Conservation (phyloP, 257 asterid species). For the Linaria vulgaris region DNA sequence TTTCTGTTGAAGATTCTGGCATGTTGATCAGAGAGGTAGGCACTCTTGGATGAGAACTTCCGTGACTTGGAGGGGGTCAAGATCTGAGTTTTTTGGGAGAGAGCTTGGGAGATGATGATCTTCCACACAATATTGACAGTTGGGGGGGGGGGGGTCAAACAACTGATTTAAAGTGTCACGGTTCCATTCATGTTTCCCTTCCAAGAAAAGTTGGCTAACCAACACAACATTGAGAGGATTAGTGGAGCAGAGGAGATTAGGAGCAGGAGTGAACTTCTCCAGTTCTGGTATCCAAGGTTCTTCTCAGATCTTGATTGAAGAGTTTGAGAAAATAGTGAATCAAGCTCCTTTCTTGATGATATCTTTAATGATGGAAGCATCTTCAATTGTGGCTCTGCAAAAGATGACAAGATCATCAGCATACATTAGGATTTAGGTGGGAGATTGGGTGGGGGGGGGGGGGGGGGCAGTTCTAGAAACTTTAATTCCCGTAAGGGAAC, state of each 20-base stretch:
- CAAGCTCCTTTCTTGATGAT: background rate
- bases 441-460: too few relatives aligned
- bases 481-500: background rate
- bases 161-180: too few relatives aligned
- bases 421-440: too few relatives aligned
- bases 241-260: accelerated
- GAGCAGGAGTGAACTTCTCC: background rate
- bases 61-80: background rate
- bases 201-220: background rate
- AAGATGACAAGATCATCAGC: background rate
- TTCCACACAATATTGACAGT: background rate
- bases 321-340: background rate
- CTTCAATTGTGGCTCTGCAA: background rate
- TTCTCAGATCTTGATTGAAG: background rate
- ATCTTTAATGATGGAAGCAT: background rate
- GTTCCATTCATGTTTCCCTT: background rate
- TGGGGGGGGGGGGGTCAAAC: background rate
- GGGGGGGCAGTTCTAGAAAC: background rate
- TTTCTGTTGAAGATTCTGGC: too few relatives aligned
- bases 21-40: background rate
- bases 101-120: background rate
- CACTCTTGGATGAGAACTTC: background rate
- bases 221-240: background rate
- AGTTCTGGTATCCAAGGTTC: background rate
- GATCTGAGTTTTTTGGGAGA: background rate